Evolutionary conservation across 2,329 filamentous ascomycete species (phyloP).

Genomic region (Arthrobotrys entomopaga): DNA sequence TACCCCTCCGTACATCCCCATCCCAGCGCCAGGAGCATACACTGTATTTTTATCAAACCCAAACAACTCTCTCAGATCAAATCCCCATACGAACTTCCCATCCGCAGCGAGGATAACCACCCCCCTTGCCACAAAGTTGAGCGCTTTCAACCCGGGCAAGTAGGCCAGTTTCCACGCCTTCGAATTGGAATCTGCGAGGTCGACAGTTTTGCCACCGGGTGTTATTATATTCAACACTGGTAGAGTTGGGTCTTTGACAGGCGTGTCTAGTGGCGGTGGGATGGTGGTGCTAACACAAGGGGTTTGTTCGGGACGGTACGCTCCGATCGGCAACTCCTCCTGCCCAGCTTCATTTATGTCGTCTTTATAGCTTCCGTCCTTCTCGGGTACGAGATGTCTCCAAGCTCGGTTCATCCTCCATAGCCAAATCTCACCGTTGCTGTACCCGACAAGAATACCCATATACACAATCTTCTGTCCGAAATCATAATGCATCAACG

Average conservation of each 20-base stretch:
- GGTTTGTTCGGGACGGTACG: slow-evolving; percentile 41
- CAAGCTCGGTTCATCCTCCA: slow-evolving; percentile 56
- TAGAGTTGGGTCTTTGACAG: slow-evolving; percentile 10
- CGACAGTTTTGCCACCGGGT: slow-evolving; percentile 8
- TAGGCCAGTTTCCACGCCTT: slow-evolving; percentile 57
- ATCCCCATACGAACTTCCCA: slow-evolving; percentile 55
- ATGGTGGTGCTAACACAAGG: slow-evolving; percentile 43
- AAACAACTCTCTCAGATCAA: slow-evolving; percentile 54
- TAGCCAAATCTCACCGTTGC: slow-evolving; percentile 58
- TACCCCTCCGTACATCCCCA: slow-evolving; percentile 32
- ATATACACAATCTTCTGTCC: slow-evolving; percentile 55
- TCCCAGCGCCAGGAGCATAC: slow-evolving; percentile 29
- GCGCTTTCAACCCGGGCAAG: slow-evolving; percentile 55
- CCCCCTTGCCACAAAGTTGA: slow-evolving; percentile 56
- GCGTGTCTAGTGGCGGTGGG: slow-evolving; percentile 19
- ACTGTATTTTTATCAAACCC: slow-evolving; percentile 53
- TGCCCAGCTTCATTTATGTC: not conserved
- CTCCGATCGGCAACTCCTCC: slow-evolving; percentile 10
- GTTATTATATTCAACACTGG: slow-evolving; percentile 36
- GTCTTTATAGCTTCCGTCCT: not conserved
- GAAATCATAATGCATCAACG: slow-evolving; percentile 56
- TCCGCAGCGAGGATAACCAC: slow-evolving; percentile 55
- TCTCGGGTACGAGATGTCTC: slow-evolving; percentile 22
- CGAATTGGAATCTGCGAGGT: slow-evolving; percentile 35
- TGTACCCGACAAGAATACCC: slow-evolving; percentile 56